Base-by-base conservation (phyloP, 2,329 filamentous ascomycete genomes). In the Monosporascus cannonballus region DNA sequence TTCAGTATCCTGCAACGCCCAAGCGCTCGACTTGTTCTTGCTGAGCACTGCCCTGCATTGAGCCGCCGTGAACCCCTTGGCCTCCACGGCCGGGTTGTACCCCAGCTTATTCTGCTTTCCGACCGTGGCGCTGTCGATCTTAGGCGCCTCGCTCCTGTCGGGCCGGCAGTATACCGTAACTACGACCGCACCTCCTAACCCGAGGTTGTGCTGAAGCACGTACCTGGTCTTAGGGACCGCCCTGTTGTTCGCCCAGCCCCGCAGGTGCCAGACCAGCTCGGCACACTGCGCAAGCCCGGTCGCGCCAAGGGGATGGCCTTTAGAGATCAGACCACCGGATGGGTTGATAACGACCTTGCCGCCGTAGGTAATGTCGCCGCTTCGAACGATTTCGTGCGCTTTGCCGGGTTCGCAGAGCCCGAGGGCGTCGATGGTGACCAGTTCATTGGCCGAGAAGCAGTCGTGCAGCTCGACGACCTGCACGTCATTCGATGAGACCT, bases 241-340 rank as follows among this genome's bases (percentile, higher is more conserved):
- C 41, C 93, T 81, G 76, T 96, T 96, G 72, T 94, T 96, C 20
- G 93, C 93, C 93, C 93, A 96, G 14, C 93, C 93, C 59, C 93
- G 83, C 62, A 97, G 77, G 67, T 97, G 93, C 93, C 93, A 97
- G 27, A 95, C 89, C 14, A 97, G 77, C 74, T 97, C 93, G 5
- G 93, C 90, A 67, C 92, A 96, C 74, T 97, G 93, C 14, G 93
- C 94, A 50, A 97, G 80, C n/a, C 94, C 93, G 0, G 90, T 96
- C 0, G 93, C 93, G 36, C 93, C 93, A 4, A 97, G 84, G 0
- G 94, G 93, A 70, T 97, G 93, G 41, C 93, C 94, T 76, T 97
- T 97, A 57, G 89, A 94, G 65, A 97, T 97, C 52, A 97, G 81
- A 1, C 94, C 94, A 44, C 93, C 94, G 0, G 90, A 96, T 1